These are phyloP conservation scores for Wickerhamiella infanticola DNA, from an alignment of 1,139 yeast genomes.

Conservation along the genomic window DNA sequence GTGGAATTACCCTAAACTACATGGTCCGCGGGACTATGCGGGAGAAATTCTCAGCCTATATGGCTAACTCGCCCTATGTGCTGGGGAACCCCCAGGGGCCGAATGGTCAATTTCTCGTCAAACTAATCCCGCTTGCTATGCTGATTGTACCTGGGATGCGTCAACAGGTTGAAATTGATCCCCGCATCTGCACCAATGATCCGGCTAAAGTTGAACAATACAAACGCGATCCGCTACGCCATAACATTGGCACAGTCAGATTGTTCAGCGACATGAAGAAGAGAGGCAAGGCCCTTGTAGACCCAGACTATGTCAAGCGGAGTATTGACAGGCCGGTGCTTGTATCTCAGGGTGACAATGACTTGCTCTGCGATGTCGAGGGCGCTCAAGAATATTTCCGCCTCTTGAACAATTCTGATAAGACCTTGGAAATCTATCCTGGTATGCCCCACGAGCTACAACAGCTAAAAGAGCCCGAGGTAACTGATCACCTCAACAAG, in stretches of 20 bases:
- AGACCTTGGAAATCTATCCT: conserved; percentile 23
- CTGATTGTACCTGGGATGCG: conserved; percentile 37
- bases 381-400: conserved; percentile 9
- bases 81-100: conserved; percentile 35
- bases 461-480: conserved; percentile 27
- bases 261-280: conserved; percentile 49
- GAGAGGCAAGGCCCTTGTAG: conserved; percentile 41
- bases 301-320: conserved; percentile 29
- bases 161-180: conserved; percentile 41
- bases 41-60: conserved; percentile 38
- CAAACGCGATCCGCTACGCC: conserved; percentile 18
- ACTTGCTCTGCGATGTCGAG: conserved; percentile 12
- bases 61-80: conserved; percentile 56
- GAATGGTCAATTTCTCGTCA: conserved; percentile 24
- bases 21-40: conserved; percentile 48
- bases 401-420: conserved; percentile 20
- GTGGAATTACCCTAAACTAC: conserved; percentile 65
- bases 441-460: conserved; percentile 24
- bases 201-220: conserved; percentile 17
- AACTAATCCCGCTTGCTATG: conserved; percentile 35
- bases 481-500: conserved; percentile 26
- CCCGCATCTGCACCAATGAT: conserved; percentile 43
- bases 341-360: conserved; percentile 39
- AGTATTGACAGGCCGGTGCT: conserved; percentile 35
- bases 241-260: conserved; percentile 34